A percentile compares a stretch with the other conserved stretches of the same genome.
phyloP scores from a whole-genome alignment of 1,284 basidiomycete genomes.

The Hypsizygus ulmarius region DNA sequence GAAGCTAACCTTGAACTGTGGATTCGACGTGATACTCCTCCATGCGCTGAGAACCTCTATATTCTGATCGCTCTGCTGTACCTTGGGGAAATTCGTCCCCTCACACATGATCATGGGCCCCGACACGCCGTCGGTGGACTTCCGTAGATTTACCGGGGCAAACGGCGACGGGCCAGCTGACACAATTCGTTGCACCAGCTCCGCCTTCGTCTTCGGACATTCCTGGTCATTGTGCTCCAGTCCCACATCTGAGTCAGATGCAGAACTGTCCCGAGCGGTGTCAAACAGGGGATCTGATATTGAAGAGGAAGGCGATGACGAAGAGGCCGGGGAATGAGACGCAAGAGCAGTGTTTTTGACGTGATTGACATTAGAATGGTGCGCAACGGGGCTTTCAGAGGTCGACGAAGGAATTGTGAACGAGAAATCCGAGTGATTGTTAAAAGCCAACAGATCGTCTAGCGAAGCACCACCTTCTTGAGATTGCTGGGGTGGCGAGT shows the following conservation, averaged over 20 bases:
- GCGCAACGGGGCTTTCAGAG: constrained; percentile 54
- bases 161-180: constrained; percentile 48
- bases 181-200: constrained; percentile 48
- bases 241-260: constrained; percentile 31
- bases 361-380: constrained; percentile 32
- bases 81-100: constrained; percentile 63
- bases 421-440: constrained; percentile 44
- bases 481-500: constrained; percentile 32
- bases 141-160: constrained; percentile 30
- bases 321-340: constrained; percentile 30
- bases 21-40: constrained; percentile 68
- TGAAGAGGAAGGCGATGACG: constrained; percentile 34
- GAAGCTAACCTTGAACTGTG: constrained; percentile 62
- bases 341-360: constrained; percentile 28
- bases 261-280: constrained; percentile 31
- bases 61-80: constrained; percentile 65
- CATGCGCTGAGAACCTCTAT: constrained; percentile 75
- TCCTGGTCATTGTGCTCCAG: constrained; percentile 24
- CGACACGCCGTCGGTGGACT: constrained; percentile 31
- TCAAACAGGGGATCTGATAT: constrained; percentile 37
- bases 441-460: constrained; percentile 65
- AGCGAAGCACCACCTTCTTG: constrained; percentile 38
- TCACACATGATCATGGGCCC: constrained; percentile 58
- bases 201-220: constrained; percentile 60
- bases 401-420: constrained; percentile 36